These are phyloP conservation scores for Backusella parvicylindrica DNA, from an alignment of 192 early-diverging fungal genomes.

Conservation along the genomic window DNA sequence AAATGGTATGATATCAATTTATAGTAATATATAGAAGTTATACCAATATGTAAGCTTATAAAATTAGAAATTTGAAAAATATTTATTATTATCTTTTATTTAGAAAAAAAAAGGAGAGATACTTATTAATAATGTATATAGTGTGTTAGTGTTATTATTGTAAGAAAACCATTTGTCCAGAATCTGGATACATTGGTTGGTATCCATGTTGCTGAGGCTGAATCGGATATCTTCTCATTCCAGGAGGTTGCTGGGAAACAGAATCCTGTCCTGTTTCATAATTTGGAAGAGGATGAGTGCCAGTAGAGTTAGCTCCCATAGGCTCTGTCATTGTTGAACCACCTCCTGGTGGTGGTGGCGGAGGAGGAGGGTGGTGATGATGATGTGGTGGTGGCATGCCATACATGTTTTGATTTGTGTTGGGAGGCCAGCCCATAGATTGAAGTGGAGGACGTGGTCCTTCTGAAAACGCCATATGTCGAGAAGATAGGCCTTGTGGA, in stretches of 20 bases:
- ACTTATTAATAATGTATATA: not conserved
- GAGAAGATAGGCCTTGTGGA: not conserved
- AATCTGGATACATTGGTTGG: not conserved
- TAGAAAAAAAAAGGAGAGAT: not conserved
- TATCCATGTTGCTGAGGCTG: not conserved
- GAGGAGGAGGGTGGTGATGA: not conserved
- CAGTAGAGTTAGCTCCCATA: not conserved
- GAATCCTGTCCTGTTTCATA: not conserved
- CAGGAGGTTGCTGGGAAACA: not conserved
- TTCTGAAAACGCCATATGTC: not conserved
- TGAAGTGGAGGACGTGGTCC: not conserved
- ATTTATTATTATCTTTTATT: not conserved
- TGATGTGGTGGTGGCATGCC: not conserved
- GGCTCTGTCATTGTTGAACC: not conserved
- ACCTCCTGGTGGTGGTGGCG: not conserved
- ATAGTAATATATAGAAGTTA: no score
- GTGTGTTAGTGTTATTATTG: not conserved
- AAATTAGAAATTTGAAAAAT: not conserved
- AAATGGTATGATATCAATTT: no score
- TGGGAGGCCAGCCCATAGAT: constrained; percentile 1
- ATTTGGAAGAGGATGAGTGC: not conserved
- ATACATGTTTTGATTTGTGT: not conserved
- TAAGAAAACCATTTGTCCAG: not conserved
- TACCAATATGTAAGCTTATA: no score
- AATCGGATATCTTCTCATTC: not conserved